A percentile compares a stretch with the other conserved stretches of the same genome.
phyloP scores from a whole-genome alignment of 495 filamentous ascomycete species.

The Penicillium manginii region DNA sequence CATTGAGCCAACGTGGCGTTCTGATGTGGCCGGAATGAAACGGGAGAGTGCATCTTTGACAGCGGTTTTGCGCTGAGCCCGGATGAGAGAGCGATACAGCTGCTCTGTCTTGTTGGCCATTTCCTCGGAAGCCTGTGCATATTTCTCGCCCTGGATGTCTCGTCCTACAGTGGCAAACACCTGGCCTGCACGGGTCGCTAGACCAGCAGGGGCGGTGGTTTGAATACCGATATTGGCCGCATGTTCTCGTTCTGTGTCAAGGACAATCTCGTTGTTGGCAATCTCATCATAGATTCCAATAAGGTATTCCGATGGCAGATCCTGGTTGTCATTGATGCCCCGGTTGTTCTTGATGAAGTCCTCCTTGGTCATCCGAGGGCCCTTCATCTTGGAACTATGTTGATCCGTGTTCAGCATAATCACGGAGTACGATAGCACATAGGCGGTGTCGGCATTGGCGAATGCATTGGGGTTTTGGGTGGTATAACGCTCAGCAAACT shows the following conservation, averaged over 20 bases:
- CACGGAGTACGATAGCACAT: conserved; percentile 93
- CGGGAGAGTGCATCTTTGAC: conserved; percentile 68
- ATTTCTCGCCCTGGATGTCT: conserved; percentile 90
- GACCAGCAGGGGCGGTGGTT: conserved; percentile 60
- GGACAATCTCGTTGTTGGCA: conserved; percentile 85
- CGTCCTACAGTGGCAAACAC: conserved; percentile 88
- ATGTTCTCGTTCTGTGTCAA: conserved; percentile 86
- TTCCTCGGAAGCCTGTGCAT: conserved; percentile 91
- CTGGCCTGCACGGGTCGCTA: conserved; percentile 86
- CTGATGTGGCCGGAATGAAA: conserved; percentile 90
- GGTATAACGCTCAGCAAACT: conserved; percentile 95
- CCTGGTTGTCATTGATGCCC: conserved; percentile 95
- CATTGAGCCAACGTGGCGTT: conserved; percentile 95
- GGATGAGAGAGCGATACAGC: conserved; percentile 86
- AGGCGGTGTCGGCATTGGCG: conserved; percentile 97
- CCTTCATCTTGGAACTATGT: conserved; percentile 85
- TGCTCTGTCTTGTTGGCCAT: conserved; percentile 89
- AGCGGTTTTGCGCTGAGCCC: conserved; percentile 78
- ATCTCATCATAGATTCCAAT: conserved; percentile 91
- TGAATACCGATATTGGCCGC: conserved; percentile 72
- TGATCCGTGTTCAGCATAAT: conserved; percentile 97
- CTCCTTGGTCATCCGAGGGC: conserved; percentile 83
- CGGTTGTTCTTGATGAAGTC: conserved; percentile 99
- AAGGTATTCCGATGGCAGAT: conserved; percentile 92
- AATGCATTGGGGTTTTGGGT: conserved; percentile 96